Evolutionary conservation across 768 basidiomycete species (phyloP), one percentile per base, ranked within the genome.

Genomic region (Filobasidium floriforme): DNA sequence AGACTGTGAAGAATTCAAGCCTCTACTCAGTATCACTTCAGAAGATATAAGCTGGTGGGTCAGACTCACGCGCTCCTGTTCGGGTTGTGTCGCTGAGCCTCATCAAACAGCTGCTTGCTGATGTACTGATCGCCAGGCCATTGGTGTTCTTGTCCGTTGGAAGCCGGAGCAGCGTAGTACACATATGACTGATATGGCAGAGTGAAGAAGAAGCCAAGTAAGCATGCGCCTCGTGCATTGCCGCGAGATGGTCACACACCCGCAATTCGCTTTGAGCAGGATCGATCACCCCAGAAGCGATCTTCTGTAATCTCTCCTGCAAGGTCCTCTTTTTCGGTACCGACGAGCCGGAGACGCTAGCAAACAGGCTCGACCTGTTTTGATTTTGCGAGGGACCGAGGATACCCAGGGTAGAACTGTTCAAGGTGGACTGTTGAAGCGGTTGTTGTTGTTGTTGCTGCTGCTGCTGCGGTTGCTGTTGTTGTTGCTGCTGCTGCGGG

Each of bases 51-150:
- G n/a, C n/a, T n/a, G n/a, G n/a, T n/a, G n/a, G n/a, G n/a, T n/a
- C n/a, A 32, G n/a, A 59, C 63, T 37, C 44, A 65, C 64, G 44
- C 59, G 44, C 49, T 65, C 10, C 64, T 24, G 54, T 60, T 59
- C 24, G 64, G 64, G 37, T 65, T 65, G 44, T 65, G 64, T 32
- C 64, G 32, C 49, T 65, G 64, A 3, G 64, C 64, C n/a, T 65
- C 64, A 37, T 49, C 49, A 28, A 60, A 65, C 44, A 65, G 29
- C 28, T 65, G 41, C 26, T 46, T 41, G 10, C 32, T 28, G 57
- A 65, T 65, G 26, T 65, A 46, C 44, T 65, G 64, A 18, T 57
- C 57, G 26, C 64, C 64, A 4, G 54, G 64, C 64, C 64, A 65
- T 19, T 19, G 22, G 37, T 65, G 64, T 41, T 65, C 64, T 51